phyloP scores from a whole-genome alignment of 345 rosid genomes.

The Rhodamnia argentea region DNA sequence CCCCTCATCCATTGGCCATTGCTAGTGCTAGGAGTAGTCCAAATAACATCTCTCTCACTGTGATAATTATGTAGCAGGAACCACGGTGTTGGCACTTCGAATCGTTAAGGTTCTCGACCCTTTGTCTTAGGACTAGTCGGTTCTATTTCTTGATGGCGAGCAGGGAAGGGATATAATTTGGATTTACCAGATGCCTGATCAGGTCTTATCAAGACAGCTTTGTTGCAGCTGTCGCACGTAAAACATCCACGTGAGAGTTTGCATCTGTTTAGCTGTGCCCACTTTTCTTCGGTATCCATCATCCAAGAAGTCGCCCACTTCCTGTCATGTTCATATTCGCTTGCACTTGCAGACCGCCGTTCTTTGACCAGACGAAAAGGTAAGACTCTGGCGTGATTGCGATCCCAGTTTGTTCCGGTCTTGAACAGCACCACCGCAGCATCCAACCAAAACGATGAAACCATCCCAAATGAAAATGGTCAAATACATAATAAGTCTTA shows the following conservation, averaged over 20 bases:
- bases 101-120: no score
- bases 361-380: not conserved
- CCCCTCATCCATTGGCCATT: not conserved
- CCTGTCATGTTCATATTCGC: not conserved
- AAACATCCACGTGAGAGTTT: not conserved
- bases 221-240: not conserved
- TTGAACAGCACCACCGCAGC: not conserved
- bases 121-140: no score
- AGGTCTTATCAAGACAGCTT: constrained; percentile 1
- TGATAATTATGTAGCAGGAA: not conserved
- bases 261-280: not conserved
- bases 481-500: not conserved
- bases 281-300: not conserved
- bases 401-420: not conserved
- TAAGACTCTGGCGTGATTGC: not conserved
- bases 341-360: not conserved
- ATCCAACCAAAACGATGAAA: not conserved
- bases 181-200: not conserved
- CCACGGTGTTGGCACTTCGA: no score
- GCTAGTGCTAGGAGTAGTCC: not conserved
- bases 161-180: not conserved
- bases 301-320: not conserved
- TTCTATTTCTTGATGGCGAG: no score
- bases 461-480: not conserved
- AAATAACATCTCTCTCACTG: not conserved